Evolutionary conservation across 805 yeast species (phyloP).

Genomic region (Lipomyces anomalus): DNA sequence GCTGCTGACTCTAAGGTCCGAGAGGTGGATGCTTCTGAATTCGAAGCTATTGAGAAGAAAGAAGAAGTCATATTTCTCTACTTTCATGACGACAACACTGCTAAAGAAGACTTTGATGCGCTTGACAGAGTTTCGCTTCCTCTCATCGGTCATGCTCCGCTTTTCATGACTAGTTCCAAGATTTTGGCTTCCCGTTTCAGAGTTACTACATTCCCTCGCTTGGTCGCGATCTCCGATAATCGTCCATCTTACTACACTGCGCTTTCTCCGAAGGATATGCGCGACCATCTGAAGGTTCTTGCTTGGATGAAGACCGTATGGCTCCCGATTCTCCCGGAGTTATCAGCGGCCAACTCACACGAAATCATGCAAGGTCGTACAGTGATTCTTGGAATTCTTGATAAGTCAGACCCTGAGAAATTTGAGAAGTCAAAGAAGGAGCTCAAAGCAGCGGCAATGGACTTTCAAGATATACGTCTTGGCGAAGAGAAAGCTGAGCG

Average conservation of each 20-base stretch:
- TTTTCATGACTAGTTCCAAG: slow-evolving; percentile 29
- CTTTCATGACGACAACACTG: slow-evolving; percentile 36
- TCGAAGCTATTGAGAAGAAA: slow-evolving; percentile 25
- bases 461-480: slow-evolving; percentile 26
- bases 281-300: slow-evolving; percentile 29
- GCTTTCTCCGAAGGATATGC: slow-evolving; percentile 32
- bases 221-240: slow-evolving; percentile 30
- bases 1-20: slow-evolving; percentile 31
- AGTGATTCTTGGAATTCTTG: slow-evolving; percentile 32
- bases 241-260: slow-evolving; percentile 29
- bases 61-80: slow-evolving; percentile 34
- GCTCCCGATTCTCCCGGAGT: slow-evolving; percentile 35
- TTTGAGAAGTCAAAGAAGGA: slow-evolving; percentile 28
- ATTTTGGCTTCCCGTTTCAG: slow-evolving; percentile 28
- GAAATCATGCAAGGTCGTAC: slow-evolving; percentile 29
- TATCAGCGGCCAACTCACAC: slow-evolving; percentile 34
- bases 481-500: slow-evolving; percentile 27
- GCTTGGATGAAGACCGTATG: slow-evolving; percentile 34
- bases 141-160: slow-evolving; percentile 32
- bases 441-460: slow-evolving; percentile 31
- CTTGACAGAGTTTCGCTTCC: slow-evolving; percentile 32
- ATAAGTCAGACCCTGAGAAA: slow-evolving; percentile 28
- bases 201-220: slow-evolving; percentile 31
- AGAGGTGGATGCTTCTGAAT: slow-evolving; percentile 27
- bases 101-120: slow-evolving; percentile 37